A percentile compares a stretch with the other conserved stretches of the same genome.
Conservation (phyloP, 2,329 filamentous ascomycete genomes). For the Fusarium verrucosum region DNA sequence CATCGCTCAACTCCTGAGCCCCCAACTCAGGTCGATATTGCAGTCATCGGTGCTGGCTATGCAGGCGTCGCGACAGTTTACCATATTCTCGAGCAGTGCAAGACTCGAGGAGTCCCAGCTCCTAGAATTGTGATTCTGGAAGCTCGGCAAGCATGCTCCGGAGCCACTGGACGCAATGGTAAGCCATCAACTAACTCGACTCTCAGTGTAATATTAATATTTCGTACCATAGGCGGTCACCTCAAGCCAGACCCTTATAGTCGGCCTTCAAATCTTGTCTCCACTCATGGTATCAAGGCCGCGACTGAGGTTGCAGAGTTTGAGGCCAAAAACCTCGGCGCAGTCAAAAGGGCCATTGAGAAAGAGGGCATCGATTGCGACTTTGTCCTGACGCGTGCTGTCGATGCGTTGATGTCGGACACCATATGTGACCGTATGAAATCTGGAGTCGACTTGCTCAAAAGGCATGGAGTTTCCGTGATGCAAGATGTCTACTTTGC, state of each 20-base stretch:
- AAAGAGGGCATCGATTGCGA: neutral
- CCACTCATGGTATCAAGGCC: neutral
- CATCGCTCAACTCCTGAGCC: conserved; percentile 1
- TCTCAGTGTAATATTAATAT: neutral
- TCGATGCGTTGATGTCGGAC: neutral
- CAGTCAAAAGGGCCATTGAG: neutral
- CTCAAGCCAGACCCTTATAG: neutral
- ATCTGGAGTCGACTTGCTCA: neutral
- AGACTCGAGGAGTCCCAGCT: neutral
- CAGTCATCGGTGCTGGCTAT: neutral
- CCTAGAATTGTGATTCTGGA: conserved; percentile 4
- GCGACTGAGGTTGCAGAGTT: neutral
- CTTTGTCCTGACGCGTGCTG: conserved; percentile 2
- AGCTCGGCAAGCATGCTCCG: conserved; percentile 3
- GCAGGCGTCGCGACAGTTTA: neutral
- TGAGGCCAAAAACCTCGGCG: neutral
- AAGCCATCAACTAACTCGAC: no score
- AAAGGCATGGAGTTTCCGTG: neutral
- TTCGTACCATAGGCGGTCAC: neutral
- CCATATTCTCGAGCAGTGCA: neutral
- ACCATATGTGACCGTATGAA: neutral
- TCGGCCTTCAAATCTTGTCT: neutral
- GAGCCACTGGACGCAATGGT: conserved; percentile 2
- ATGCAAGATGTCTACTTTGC: conserved; percentile 5
- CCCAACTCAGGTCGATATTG: neutral